Evolutionary conservation across 495 filamentous ascomycete species (phyloP).

Genomic region (Penicillium verhagenii): DNA sequence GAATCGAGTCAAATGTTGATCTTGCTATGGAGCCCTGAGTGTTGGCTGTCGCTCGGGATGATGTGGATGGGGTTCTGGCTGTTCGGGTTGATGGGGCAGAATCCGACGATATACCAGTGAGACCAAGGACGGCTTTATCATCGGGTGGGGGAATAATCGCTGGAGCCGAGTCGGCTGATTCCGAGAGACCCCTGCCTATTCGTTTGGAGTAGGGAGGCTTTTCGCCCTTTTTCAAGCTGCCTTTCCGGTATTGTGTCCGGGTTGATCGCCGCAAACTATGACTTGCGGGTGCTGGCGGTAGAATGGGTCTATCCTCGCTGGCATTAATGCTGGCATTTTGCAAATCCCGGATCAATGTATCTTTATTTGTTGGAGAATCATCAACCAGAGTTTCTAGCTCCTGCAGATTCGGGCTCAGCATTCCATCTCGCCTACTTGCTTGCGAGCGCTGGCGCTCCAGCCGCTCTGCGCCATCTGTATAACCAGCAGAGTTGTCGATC

Average conservation of each 20-base stretch:
- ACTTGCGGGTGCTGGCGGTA: slow-evolving; percentile 69
- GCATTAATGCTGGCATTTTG: slow-evolving; percentile 48
- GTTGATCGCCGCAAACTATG: slow-evolving; percentile 85
- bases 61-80: slow-evolving; percentile 29
- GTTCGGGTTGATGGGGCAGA: slow-evolving; percentile 43
- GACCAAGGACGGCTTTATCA: slow-evolving; percentile 54
- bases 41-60: slow-evolving; percentile 22
- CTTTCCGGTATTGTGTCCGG: slow-evolving; percentile 86
- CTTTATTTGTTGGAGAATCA: slow-evolving; percentile 61
- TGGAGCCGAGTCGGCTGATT: slow-evolving; percentile 56
- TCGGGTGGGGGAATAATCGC: slow-evolving; percentile 33
- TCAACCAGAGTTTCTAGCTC: slow-evolving; percentile 78
- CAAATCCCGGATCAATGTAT: slow-evolving; percentile 33
- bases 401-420: slow-evolving; percentile 58
- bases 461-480: slow-evolving; percentile 84
- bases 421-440: slow-evolving; percentile 49
- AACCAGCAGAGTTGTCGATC: slow-evolving; percentile 74
- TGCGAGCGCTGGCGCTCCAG: slow-evolving; percentile 74
- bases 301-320: slow-evolving; percentile 85
- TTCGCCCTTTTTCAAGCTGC: slow-evolving; percentile 79
- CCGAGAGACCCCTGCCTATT: slow-evolving; percentile 53
- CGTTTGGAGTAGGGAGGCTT: slow-evolving; percentile 75
- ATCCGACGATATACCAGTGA: slow-evolving; percentile 74
- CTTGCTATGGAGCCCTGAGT: slow-evolving; percentile 18
- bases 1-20: slow-evolving; percentile 29